phyloP scores from a whole-genome alignment of 768 basidiomycete genomes.

The Dendrothele bispora region DNA sequence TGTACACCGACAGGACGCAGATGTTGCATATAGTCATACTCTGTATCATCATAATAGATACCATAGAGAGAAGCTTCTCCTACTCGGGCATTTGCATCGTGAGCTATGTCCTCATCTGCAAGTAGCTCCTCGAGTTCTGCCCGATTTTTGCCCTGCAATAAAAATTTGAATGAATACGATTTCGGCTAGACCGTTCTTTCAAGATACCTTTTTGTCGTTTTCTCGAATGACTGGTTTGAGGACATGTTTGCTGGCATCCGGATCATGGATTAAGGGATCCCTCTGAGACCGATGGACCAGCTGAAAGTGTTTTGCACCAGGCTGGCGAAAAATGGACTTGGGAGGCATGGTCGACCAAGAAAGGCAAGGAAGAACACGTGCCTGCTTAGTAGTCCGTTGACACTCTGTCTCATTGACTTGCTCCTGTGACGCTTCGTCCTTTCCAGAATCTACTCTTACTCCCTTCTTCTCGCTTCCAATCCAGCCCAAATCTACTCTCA shows the following conservation, averaged over 20 bases:
- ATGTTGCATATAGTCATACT: constrained; percentile 99
- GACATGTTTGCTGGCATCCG: constrained; percentile 87
- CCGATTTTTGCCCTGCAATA: constrained; percentile 73
- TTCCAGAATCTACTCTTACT: constrained; percentile 16
- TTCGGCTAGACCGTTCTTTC: background rate
- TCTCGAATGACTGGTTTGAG: constrained; percentile 78
- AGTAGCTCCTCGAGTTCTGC: constrained; percentile 72
- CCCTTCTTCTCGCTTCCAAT: background rate
- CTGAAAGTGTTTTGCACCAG: constrained; percentile 92
- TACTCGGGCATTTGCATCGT: constrained; percentile 52
- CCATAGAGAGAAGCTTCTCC: constrained; percentile 92
- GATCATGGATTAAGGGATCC: constrained; percentile 93
- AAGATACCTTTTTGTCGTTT: constrained; percentile 64
- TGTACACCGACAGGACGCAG: constrained; percentile 74
- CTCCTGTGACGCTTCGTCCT: constrained; percentile 16
- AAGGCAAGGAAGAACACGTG: background rate
- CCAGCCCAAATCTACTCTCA: background rate
- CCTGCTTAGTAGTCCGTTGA: constrained; percentile 5
- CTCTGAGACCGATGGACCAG: constrained; percentile 95
- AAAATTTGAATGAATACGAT: constrained; percentile 9
- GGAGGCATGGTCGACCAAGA: constrained; percentile 51
- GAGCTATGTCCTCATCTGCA: constrained; percentile 45
- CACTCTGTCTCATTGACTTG: constrained; percentile 26
- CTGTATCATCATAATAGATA: constrained; percentile 91
- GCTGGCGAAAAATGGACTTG: constrained; percentile 87